Base-by-base conservation (phyloP, 2,329 filamentous ascomycete genomes). In the Moelleriella libera region DNA sequence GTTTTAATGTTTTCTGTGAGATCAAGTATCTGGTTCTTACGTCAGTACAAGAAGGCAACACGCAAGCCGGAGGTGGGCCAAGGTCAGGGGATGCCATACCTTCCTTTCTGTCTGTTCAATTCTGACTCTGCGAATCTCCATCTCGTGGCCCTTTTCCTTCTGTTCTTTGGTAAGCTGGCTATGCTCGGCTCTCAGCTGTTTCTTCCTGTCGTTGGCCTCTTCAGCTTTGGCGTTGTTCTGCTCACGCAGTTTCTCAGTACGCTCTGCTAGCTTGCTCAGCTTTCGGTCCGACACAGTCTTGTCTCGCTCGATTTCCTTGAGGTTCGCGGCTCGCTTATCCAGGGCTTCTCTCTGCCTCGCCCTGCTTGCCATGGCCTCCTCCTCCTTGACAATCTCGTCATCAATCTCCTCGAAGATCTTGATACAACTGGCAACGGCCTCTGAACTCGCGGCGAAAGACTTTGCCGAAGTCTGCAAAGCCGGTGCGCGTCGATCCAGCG, bases 51-150 rank as follows among this genome's bases (percentile, higher is more conserved):
- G 21, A 3, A 21, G 21, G 21, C 21, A 21, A 21, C 21, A 21
- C 21, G 21, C 21, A 21, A 21, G 21, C 21, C 21, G 21, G 21
- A 21, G 21, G 21, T 21, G 34, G 34, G 34, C 12, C 40, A 41
- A 14, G n/a, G n/a, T 9, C 14, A 40, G 41, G 45, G 45, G 4
- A 21, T 21, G 21, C 21, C 21, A 47, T 71, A 88, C 88, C 85
- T 97, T 97, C 71, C 97, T 97, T 75, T 97, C 90, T 7, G 88
- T 95, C 70, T 96, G 88, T 67, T 98, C 92, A 53, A 98, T 97
- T 51, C 89, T 75, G n/a, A 96, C 87, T 55, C 86, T 80, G 57
- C 89, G 75, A 60, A 85, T 81, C 70, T 98, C 92, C 69, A 97
- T 94, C 60, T 97, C 90, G 49, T 87, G 83, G 34, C 83, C 83